phyloP scores from a whole-genome alignment of 176 grass and related monocot species.

The Cenchrus americanus region DNA sequence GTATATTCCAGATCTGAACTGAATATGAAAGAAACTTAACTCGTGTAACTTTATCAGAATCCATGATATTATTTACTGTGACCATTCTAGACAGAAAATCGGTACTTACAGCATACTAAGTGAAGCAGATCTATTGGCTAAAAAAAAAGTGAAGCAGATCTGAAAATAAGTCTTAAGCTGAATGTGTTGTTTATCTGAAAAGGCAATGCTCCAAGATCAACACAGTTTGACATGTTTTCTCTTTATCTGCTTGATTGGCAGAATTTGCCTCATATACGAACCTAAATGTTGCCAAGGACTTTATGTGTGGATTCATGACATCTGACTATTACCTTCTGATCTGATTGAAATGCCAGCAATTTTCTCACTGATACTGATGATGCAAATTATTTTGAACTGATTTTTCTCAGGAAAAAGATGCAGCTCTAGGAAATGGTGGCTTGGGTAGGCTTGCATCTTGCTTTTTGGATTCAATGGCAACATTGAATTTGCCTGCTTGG shows the following conservation, averaged over 20 bases:
- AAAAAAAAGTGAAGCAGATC: background rate
- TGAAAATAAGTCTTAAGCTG: constrained; percentile 23
- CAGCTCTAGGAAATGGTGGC: constrained; percentile 93
- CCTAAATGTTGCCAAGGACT: constrained; percentile 6
- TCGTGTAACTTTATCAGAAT: constrained; percentile 8
- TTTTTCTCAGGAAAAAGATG: constrained; percentile 80
- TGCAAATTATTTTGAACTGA: background rate
- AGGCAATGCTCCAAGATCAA: constrained; percentile 20
- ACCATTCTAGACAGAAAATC: background rate
- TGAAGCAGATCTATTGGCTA: background rate
- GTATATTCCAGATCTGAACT: constrained; percentile 40
- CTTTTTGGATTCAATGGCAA: constrained; percentile 99
- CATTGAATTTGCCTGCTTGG: constrained; percentile 94
- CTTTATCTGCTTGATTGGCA: constrained; percentile 6
- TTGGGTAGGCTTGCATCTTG: constrained; percentile 98
- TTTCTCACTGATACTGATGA: constrained; percentile 25
- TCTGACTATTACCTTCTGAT: constrained; percentile 3
- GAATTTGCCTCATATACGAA: constrained; percentile 14
- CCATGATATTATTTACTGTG: background rate
- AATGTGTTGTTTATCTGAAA: constrained; percentile 28
- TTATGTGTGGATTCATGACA: constrained; percentile 6
- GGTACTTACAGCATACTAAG: background rate
- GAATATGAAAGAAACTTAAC: constrained; percentile 14
- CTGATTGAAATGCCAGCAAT: constrained; percentile 12
- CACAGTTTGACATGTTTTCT: background rate